A percentile compares a stretch with the other conserved stretches of the same genome.
phyloP scores from a whole-genome alignment of 345 rosid genomes.

The Eucalyptus grandis region DNA sequence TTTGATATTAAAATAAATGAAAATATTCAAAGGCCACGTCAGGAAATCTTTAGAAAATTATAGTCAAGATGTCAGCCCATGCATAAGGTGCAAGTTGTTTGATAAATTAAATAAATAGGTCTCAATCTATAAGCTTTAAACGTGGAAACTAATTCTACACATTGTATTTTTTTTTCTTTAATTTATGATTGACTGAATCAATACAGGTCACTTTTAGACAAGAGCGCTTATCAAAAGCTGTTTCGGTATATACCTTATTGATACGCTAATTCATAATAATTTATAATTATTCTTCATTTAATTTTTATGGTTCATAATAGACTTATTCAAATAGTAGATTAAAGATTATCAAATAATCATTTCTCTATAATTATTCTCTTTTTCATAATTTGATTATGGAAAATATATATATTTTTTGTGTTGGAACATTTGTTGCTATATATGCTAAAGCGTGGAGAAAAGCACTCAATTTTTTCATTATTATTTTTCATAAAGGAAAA shows the following conservation, averaged over 20 bases:
- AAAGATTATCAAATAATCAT: too few relatives aligned
- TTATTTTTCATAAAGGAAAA: neutral
- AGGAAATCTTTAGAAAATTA: neutral
- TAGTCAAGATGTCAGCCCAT: neutral
- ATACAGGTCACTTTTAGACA: neutral
- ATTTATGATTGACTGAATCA: neutral
- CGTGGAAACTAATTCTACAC: neutral
- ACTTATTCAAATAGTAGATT: rapidly evolving
- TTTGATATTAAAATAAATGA: neutral
- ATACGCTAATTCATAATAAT: too few relatives aligned
- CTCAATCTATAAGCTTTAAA: neutral
- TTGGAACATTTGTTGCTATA: too few relatives aligned
- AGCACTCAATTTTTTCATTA: neutral
- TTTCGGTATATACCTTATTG: too few relatives aligned
- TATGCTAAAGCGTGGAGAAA: too few relatives aligned
- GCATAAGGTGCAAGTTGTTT: neutral
- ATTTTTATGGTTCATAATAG: too few relatives aligned
- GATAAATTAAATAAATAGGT: neutral
- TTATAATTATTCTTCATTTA: too few relatives aligned
- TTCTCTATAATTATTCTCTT: too few relatives aligned
- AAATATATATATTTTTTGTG: too few relatives aligned
- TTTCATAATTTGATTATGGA: too few relatives aligned
- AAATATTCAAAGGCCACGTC: neutral
- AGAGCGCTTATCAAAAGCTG: rapidly evolving
- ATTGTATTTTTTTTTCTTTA: neutral